These are phyloP conservation scores for Candida succiphila DNA, from an alignment of 805 yeast species.

Conservation along the genomic window DNA sequence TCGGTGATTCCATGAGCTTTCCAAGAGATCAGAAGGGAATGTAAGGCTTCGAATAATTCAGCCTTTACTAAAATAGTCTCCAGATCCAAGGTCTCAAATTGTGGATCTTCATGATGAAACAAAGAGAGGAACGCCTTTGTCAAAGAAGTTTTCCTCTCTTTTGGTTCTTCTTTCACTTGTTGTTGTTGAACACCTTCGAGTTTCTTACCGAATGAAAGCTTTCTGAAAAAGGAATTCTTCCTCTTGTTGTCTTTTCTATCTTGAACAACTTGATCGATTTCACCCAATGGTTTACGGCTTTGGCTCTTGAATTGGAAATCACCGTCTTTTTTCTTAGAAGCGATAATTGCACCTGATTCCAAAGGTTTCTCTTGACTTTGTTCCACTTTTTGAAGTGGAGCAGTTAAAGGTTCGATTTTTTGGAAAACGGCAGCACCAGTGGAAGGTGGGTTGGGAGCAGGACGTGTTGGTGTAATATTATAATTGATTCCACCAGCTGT, in stretches of 20 bases:
- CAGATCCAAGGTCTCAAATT: slow-evolving; percentile 25
- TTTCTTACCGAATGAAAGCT: slow-evolving; percentile 39
- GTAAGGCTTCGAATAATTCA: slow-evolving; percentile 57
- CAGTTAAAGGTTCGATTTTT: no score
- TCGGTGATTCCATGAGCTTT: slow-evolving; percentile 57
- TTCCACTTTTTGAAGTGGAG: no score
- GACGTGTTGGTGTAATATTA: slow-evolving; percentile 1
- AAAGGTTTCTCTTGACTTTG: no score
- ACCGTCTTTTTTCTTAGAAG: slow-evolving; percentile 2
- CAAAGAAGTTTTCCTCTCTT: slow-evolving; percentile 12
- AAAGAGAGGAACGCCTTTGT: slow-evolving; percentile 29
- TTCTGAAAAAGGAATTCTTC: slow-evolving; percentile 30
- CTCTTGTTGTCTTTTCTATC: slow-evolving; percentile 1
- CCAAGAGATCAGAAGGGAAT: slow-evolving; percentile 58
- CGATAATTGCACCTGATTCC: slow-evolving; percentile 4
- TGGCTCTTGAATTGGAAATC: slow-evolving; percentile 2
- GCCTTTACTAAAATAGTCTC: slow-evolving; percentile 26
- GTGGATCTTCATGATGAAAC: slow-evolving; percentile 22
- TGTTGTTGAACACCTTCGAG: no score
- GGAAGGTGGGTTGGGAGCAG: slow-evolving; percentile 4
- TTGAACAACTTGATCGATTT: slow-evolving; percentile 5
- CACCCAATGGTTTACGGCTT: slow-evolving; percentile 17
- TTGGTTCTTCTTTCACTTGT: slow-evolving; percentile 1
- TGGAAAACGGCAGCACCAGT: background rate
- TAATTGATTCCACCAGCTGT: background rate